A percentile compares a stretch with the other conserved stretches of the same genome.
Evolutionary conservation across 495 filamentous ascomycete genomes (phyloP).

Genomic region (Penicillium samsonianum): DNA sequence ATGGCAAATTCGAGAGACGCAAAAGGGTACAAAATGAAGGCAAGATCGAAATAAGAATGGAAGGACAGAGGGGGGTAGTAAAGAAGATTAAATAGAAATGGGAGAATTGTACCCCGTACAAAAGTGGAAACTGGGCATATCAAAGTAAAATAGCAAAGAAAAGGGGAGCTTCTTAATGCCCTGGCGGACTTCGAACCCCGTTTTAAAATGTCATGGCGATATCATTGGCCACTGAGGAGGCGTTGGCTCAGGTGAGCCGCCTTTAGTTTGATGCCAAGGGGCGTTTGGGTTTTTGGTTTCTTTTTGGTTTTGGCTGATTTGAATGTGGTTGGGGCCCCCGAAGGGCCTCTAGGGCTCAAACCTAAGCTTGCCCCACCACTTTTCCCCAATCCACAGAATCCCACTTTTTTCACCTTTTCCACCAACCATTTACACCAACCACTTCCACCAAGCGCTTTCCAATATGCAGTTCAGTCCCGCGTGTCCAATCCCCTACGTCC

Average conservation of each 20-base stretch:
- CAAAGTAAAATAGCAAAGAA: not conserved
- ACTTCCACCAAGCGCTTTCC: not conserved
- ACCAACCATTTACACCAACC: not conserved
- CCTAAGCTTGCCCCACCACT: conserved; percentile 1
- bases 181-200: too few species aligned
- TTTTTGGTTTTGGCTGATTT: too few species aligned
- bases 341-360: too few species aligned
- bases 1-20: not conserved
- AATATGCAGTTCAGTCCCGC: conserved; percentile 11
- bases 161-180: too few species aligned
- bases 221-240: conserved; percentile 24
- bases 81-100: not conserved
- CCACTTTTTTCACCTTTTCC: not conserved
- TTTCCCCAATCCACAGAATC: not conserved
- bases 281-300: not conserved
- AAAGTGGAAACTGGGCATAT: not conserved
- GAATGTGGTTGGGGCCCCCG: too few species aligned
- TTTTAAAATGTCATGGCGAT: conserved; percentile 16
- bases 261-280: conserved; percentile 7
- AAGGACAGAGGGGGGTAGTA: not conserved
- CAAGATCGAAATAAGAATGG: not conserved
- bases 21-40: not conserved
- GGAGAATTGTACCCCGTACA: not conserved
- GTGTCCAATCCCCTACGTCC: conserved; percentile 10
- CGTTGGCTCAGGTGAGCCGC: conserved; percentile 15